phyloP scores from a whole-genome alignment of 495 filamentous ascomycete genomes.

The Neurospora pannonica region DNA sequence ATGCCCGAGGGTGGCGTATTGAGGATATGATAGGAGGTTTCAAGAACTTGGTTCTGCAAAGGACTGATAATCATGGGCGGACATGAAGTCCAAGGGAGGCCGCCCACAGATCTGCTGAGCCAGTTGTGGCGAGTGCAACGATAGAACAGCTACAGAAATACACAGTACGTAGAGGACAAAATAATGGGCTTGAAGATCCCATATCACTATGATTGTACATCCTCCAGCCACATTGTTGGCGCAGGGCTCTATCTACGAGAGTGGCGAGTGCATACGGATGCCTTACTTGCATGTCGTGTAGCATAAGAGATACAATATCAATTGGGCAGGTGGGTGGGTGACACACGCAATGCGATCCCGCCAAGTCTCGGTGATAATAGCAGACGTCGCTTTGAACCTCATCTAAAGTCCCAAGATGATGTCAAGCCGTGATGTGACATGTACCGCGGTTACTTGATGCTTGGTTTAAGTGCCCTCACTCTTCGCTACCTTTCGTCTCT shows the following conservation, averaged over 20 bases:
- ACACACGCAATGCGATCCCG: neutral
- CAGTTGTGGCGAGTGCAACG: neutral
- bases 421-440: neutral
- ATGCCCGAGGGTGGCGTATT: neutral
- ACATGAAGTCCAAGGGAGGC: neutral
- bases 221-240: neutral
- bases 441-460: neutral
- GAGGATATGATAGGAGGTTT: neutral
- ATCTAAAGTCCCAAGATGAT: neutral
- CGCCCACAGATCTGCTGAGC: neutral
- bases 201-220: no score
- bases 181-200: neutral
- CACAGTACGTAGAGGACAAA: neutral
- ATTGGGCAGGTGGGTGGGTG: neutral
- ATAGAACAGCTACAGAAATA: neutral
- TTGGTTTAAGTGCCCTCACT: neutral
- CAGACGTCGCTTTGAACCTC: neutral
- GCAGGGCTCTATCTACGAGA: neutral
- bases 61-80: neutral
- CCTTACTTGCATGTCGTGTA: neutral
- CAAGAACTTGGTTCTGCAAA: neutral
- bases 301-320: neutral
- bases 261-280: neutral
- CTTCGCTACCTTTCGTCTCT: neutral
- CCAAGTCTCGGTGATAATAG: neutral